Evolutionary conservation across 306 rosid species (phyloP).

Genomic region (Arachis stenosperma): DNA sequence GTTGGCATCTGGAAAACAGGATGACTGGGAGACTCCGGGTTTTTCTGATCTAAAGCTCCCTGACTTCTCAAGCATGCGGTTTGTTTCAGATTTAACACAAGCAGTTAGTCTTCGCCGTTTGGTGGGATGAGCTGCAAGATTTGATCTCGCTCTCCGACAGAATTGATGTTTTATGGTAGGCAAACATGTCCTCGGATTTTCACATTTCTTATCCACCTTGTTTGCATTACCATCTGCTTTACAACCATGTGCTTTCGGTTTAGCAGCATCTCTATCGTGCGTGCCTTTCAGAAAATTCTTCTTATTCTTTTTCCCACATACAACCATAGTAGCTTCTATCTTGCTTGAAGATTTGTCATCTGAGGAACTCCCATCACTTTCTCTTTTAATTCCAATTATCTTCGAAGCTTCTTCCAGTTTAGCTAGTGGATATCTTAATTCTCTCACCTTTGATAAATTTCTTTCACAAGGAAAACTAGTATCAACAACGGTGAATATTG

Average conservation of each 20-base stretch:
- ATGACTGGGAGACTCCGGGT: slow-evolving; percentile 29
- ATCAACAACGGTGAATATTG: slow-evolving; percentile 59
- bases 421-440: slow-evolving; percentile 50
- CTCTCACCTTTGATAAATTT: slow-evolving; percentile 52
- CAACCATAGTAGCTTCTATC: slow-evolving; percentile 33
- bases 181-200: slow-evolving; percentile 36
- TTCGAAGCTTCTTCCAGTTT: slow-evolving; percentile 46
- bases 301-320: slow-evolving; percentile 43
- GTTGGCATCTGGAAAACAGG: slow-evolving; percentile 43
- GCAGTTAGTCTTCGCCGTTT: slow-evolving; percentile 69
- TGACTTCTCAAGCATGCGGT: slow-evolving; percentile 39
- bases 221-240: slow-evolving; percentile 41
- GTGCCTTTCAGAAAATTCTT: slow-evolving; percentile 30
- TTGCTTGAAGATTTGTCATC: slow-evolving; percentile 31
- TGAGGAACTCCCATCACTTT: slow-evolving; percentile 35
- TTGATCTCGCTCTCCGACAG: slow-evolving; percentile 53
- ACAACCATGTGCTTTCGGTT: slow-evolving; percentile 33
- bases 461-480: slow-evolving; percentile 57
- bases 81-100: slow-evolving; percentile 58
- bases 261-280: slow-evolving; percentile 20
- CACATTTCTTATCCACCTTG: slow-evolving; percentile 38
- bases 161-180: slow-evolving; percentile 46
- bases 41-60: slow-evolving; percentile 48
- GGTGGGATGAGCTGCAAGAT: slow-evolving; percentile 49
- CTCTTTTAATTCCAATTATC: slow-evolving; percentile 42